Evolutionary conservation across 2,329 filamentous ascomycete genomes (phyloP), one percentile per base, ranked within the genome.

Genomic region (Microcyclospora pomicola): DNA sequence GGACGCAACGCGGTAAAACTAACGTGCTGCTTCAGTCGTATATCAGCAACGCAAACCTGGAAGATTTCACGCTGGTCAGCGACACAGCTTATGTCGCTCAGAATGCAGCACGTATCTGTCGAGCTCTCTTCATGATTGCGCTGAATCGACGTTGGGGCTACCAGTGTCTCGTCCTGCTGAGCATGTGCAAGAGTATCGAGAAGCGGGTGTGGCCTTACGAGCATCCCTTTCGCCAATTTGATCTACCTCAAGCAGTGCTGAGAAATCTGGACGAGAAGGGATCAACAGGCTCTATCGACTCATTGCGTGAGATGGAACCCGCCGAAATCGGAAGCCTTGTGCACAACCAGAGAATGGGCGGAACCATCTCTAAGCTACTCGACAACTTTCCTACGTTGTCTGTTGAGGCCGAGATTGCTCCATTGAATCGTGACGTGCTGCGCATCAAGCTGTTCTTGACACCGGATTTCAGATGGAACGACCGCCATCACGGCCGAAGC

Each of bases 61-160:
- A 96, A 45, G 91, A 98, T 58, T 98, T 96, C 61, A 88, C 91
- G 0, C 66, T 98, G 9, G 74, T 81, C 1, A 96, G 92, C 14
- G 91, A 98, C 56, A 80, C 83, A 33, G 85, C 85, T 46, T 98
- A 98, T 54, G 84, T 98, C 32, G 85, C 91, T 1, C 91, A 98
- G 56, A 94, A 98, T 58, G 81, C 91, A 9, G 84, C 86, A 1
- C 80, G 91, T 59, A 98, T 98, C 41, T 95, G 87, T 54, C 73
- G 92, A 44, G 85, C 92, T 2, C 64, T 98, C 12, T 98, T 98
- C 61, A 94, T 96, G 85, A 88, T 98, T 51, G 88, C 91, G 1
- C 67, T 98, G 36, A 96, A 96, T 59, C 73, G 91, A 42, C 75
- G 85, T 48, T 98, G 91, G 91, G 91, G 92, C 1, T 82, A 94